Base-by-base conservation (phyloP, 371 early-diverging fungal species). In the Basidiobolus meristosporus region DNA sequence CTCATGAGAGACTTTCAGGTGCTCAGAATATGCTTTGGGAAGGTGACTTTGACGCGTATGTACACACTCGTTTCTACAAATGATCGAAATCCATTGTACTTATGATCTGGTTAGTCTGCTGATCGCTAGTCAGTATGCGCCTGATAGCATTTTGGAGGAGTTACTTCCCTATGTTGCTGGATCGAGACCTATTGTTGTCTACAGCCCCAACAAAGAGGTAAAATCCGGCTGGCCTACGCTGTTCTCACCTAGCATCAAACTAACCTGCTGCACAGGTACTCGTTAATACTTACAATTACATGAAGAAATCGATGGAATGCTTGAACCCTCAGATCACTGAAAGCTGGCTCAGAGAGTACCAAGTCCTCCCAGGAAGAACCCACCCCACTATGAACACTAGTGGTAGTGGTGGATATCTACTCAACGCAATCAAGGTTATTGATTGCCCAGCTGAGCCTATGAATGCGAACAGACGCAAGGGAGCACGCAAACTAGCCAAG, bases 321-420 rank as follows among this genome's bases (percentile, higher is more conserved):
- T 43, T 92, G 26, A 80, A 84, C 36, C 75, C 79, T 9, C 78
- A 83, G 46, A 47, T 97, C 26, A 71, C 81, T 0, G 91, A 91
- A 49, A 82, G 82, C 46, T 87, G 82, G 77, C 50, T 90, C 28
- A 65, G 97, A 15, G 76, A 85, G 47, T 88, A 90, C 53, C 92
- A 70, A 50, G 90, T 92, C 2, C 57, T 83, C 31, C 78, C 85
- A 0, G 78, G 79, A 18, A 75, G 93, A 42, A 90, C 85, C 10
- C 95, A 91, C 48, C 97, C 97, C n/a, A 51, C 70, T 39, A 96
- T 93, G 95, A 81, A 56, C 41, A 89, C 70, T 42, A 75, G 74
- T 46, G 82, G 81, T 20, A 67, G 72, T 21, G 92, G 93, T 28
- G 95, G 95, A 0, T 84, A 67, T 36, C 43, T 96, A 18, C 52